Evolutionary conservation across 2,329 filamentous ascomycete genomes (phyloP).

Genomic region (Xylariaceae sp.): DNA sequence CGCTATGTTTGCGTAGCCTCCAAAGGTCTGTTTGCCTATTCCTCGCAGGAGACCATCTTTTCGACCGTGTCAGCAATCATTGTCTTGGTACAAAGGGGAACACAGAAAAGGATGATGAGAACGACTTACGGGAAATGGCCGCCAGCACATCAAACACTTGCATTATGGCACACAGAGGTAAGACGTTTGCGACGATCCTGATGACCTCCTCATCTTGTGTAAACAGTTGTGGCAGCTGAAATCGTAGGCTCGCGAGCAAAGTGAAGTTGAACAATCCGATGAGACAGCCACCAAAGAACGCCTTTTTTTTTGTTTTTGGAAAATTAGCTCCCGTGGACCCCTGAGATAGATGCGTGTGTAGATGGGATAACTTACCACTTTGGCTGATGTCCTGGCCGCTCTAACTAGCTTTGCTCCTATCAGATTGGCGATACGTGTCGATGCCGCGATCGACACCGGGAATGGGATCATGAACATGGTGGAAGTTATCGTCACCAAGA

Average conservation of each 20-base stretch:
- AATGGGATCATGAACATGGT: slow-evolving; percentile 91
- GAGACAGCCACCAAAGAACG: slow-evolving; percentile 57
- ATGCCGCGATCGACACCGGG: slow-evolving; percentile 80
- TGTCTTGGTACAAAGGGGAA: not conserved
- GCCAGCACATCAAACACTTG: slow-evolving; percentile 83
- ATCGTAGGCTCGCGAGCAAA: slow-evolving; percentile 61
- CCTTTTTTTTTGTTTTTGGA: slow-evolving; percentile 27
- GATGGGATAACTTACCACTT: slow-evolving; percentile 50
- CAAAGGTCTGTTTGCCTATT: slow-evolving; percentile 81
- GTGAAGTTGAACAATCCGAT: slow-evolving; percentile 77
- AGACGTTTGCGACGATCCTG: slow-evolving; percentile 58
- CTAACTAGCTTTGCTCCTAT: slow-evolving; percentile 80
- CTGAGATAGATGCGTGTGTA: not conserved
- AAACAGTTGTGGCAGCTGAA: slow-evolving; percentile 71
- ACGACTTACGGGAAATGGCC: slow-evolving; percentile 54
- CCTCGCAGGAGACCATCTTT: slow-evolving; percentile 72
- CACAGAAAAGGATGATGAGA: not conserved
- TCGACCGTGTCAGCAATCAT: not conserved
- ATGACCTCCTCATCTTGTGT: slow-evolving; percentile 69
- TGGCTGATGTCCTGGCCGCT: slow-evolving; percentile 74
- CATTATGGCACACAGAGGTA: slow-evolving; percentile 81
- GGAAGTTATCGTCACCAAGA: slow-evolving; percentile 70
- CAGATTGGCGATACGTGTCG: slow-evolving; percentile 83
- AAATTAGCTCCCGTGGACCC: slow-evolving; percentile 2
- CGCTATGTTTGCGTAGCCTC: slow-evolving; percentile 80